These are phyloP conservation scores for Pestalotiopsis sp. DNA, from an alignment of 2,329 filamentous ascomycete genomes.

Conservation along the genomic window DNA sequence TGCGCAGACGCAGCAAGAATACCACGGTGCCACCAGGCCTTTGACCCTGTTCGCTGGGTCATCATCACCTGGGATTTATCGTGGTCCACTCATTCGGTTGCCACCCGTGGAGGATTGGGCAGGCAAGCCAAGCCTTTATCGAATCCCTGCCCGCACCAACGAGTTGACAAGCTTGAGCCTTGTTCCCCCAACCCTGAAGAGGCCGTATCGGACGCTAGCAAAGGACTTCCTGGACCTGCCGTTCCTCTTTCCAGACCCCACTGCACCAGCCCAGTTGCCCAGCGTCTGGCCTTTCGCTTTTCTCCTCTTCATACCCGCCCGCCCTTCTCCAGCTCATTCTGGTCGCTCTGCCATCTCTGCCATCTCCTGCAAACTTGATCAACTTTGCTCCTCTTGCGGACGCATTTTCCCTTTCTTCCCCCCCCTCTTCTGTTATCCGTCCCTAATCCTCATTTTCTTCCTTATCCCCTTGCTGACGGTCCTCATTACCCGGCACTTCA, in stretches of 20 bases:
- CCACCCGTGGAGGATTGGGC: constrained; percentile 16
- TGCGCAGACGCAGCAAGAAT: constrained; percentile 7
- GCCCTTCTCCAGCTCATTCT: constrained; percentile 23
- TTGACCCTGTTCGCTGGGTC: not conserved
- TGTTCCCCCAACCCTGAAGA: constrained; percentile 14
- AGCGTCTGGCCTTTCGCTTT: constrained; percentile 28
- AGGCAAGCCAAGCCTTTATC: constrained; percentile 13
- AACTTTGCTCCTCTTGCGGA: constrained; percentile 21
- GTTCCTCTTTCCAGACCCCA: constrained; percentile 20
- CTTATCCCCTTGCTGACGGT: constrained; percentile 9
- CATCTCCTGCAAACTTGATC: constrained; percentile 19
- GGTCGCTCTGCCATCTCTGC: constrained; percentile 19
- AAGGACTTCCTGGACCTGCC: constrained; percentile 5
- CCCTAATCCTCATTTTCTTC: constrained; percentile 10
- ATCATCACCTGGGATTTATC: not conserved
- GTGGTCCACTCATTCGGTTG: constrained; percentile 14
- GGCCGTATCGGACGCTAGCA: constrained; percentile 10
- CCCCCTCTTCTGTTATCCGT: constrained; percentile 15
- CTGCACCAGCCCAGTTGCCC: constrained; percentile 17
- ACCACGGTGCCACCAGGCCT: not conserved
- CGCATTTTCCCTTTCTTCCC: constrained; percentile 12
- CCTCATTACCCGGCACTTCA: constrained; percentile 12
- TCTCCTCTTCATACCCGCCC: constrained; percentile 31
- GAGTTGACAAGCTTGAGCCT: constrained; percentile 13
- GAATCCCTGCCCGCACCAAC: constrained; percentile 14